Conservation (phyloP, 139 green algal species). For the Coccomyxa sp. region DNA sequence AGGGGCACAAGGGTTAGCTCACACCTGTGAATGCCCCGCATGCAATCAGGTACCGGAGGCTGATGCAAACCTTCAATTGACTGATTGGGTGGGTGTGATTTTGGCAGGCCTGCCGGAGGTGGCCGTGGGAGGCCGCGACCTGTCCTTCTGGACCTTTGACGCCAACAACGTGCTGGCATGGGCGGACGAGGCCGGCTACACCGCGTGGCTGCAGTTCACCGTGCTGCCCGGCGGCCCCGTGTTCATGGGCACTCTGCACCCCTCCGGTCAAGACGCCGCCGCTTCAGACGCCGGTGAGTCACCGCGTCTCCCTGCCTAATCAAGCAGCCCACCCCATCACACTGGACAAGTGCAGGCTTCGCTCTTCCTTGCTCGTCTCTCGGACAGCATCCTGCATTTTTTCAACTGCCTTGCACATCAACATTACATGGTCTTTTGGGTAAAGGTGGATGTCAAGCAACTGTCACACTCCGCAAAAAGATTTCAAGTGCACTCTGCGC, state of each 20-base stretch:
- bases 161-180: constrained; percentile 10
- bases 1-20: no score
- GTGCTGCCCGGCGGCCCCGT: constrained; percentile 3
- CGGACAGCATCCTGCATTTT: no score
- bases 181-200: constrained; percentile 4
- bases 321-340: no score
- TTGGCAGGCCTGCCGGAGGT: neutral
- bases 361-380: no score
- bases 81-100: neutral
- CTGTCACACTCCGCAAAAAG: no score
- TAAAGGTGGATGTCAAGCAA: no score
- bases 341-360: no score
- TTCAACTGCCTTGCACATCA: no score
- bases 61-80: neutral
- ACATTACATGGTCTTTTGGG: no score
- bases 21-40: no score
- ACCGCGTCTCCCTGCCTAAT: neutral
- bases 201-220: constrained; percentile 14
- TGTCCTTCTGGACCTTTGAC: constrained; percentile 10
- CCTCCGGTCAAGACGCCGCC: neutral
- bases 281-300: neutral
- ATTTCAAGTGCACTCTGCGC: no score
- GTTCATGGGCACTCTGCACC: constrained; percentile 1
- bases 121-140: neutral
- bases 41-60: neutral